phyloP scores from a whole-genome alignment of 1,284 basidiomycete species.

The Ustilago trichophora region DNA sequence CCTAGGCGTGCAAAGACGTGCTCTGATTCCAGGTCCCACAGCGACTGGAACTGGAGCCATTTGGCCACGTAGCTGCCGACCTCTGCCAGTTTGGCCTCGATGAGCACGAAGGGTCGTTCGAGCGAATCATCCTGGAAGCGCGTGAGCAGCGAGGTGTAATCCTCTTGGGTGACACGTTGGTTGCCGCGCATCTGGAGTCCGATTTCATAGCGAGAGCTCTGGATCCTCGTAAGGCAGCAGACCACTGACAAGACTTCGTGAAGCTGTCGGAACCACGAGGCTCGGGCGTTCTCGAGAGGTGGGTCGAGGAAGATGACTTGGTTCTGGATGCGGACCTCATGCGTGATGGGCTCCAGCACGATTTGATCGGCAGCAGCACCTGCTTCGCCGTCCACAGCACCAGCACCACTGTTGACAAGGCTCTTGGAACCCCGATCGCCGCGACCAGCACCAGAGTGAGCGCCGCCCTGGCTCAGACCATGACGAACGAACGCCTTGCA shows the following conservation, averaged over 20 bases:
- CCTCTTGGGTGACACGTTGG: constrained; percentile 35
- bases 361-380: constrained; percentile 26
- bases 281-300: constrained; percentile 90
- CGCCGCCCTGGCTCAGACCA: constrained; percentile 11
- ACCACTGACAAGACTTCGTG: constrained; percentile 82
- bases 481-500: constrained; percentile 76
- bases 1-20: constrained; percentile 93
- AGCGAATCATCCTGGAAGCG: constrained; percentile 78
- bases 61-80: constrained; percentile 90
- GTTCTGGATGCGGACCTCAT: constrained; percentile 96
- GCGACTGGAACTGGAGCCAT: constrained; percentile 98
- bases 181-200: constrained; percentile 50
- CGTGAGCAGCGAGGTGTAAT: constrained; percentile 82
- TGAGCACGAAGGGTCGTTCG: constrained; percentile 81
- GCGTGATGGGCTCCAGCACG: constrained; percentile 69
- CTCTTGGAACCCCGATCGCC: constrained; percentile 20
- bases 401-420: constrained; percentile 6
- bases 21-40: constrained; percentile 98
- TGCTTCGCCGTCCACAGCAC: constrained; percentile 5
- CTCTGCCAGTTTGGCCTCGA: constrained; percentile 86
- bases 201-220: constrained; percentile 95
- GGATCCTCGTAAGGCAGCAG: constrained; percentile 86
- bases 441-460: constrained; percentile 2
- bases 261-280: constrained; percentile 88
- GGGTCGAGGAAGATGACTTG: constrained; percentile 99